A percentile compares a stretch with the other conserved stretches of the same genome.
Evolutionary conservation across 176 grass and related monocot species (phyloP).

Genomic region (Zea luxurians): DNA sequence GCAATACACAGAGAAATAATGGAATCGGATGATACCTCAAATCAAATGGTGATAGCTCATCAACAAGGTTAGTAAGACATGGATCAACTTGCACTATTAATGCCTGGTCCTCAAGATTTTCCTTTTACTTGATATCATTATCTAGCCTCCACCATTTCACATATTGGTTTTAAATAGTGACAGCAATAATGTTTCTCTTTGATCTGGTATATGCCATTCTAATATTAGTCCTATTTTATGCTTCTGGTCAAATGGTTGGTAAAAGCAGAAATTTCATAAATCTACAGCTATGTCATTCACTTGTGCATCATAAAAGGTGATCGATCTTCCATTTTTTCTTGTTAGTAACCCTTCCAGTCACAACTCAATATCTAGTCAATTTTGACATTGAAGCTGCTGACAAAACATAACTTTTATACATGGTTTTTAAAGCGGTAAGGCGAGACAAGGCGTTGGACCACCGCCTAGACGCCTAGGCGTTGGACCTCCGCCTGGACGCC

Average conservation of each 20-base stretch:
- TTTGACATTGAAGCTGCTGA: background rate
- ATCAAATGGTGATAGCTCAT: slow-evolving; percentile 41
- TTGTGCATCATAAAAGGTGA: slow-evolving; percentile 19
- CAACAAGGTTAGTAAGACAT: slow-evolving; percentile 56
- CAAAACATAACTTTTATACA: background rate
- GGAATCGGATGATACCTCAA: slow-evolving; percentile 46
- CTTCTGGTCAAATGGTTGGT: slow-evolving; percentile 26
- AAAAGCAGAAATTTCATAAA: slow-evolving; percentile 24
- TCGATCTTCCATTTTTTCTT: slow-evolving; percentile 23
- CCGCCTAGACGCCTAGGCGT: no score
- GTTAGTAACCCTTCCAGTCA: background rate
- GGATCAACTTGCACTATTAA: slow-evolving; percentile 18
- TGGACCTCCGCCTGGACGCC: no score
- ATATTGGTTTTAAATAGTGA: slow-evolving; percentile 24
- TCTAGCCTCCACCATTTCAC: background rate
- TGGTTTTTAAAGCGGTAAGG: no score
- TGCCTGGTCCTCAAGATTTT: background rate
- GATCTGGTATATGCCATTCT: slow-evolving; percentile 11
- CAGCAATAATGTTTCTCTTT: slow-evolving; percentile 23
- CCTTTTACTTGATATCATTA: slow-evolving; percentile 22
- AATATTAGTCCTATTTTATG: slow-evolving; percentile 15
- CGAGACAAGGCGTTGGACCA: no score
- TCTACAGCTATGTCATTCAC: background rate
- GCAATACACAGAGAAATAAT: slow-evolving; percentile 51
- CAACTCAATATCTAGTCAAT: background rate